Evolutionary conservation across 2,329 filamentous ascomycete genomes (phyloP), one percentile per base, ranked within the genome.

Genomic region (Raffaelea ambrosiae): DNA sequence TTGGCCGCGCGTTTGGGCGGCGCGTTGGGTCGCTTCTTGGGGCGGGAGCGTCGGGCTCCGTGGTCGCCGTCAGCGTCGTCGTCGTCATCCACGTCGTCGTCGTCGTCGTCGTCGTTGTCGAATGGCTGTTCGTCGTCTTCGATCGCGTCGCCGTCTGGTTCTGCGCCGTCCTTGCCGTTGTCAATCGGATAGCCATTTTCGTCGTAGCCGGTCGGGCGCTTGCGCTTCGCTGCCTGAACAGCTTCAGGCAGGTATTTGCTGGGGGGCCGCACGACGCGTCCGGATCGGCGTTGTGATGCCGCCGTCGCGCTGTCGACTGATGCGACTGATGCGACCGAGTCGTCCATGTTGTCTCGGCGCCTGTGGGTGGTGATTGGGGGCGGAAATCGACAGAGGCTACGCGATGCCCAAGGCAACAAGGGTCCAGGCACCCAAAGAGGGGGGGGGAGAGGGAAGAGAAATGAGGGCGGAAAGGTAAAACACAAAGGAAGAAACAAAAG

Each of bases 241-340:
- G 35, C 59, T 55, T 81, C 74, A 47, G 77, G 73, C 49, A 69
- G 69, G 64, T 79, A 83, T 62, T 82, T 82, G 59, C 73, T 63
- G 41, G 79, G 78, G 33, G 69, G 71, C 59, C 70, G 77, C 53
- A 79, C 72, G 68, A 81, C 79, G 77, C 80, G 80, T 78, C 80
- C 79, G 35, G 82, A 86, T 55, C 80, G 78, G 64, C 83, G 81
- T 72, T 76, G 74, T 66, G 73, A 70, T 59, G 71, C 69, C 51
- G 68, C 65, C 52, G 72, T 35, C 20, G 43, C 47, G 42, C 40
- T 42, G 21, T 50, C 45, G 42, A 18, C 45, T 42, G 35, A 38
- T 16, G 16, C 31, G 9, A 33, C 31, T 33, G 31, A 42, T n/a
- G 39, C 44, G 44, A 36, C 45, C 22, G 48, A 45, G 33, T 48